These are phyloP conservation scores for Hypoxylon lenormandii DNA, from an alignment of 495 filamentous ascomycete species.

Conservation along the genomic window DNA sequence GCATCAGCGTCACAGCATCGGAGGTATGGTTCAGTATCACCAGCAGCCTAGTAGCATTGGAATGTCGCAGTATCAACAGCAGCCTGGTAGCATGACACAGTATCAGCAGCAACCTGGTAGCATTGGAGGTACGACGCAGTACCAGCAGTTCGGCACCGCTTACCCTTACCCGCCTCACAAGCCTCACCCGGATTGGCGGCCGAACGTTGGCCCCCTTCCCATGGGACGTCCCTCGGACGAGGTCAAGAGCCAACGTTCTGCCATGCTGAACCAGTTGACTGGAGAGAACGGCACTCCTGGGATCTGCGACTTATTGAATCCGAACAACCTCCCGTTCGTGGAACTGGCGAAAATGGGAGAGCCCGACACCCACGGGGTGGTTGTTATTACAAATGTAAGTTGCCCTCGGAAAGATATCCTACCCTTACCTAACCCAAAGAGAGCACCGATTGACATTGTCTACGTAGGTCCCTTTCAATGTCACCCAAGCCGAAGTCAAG, in stretches of 20 bases:
- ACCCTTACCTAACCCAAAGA: not conserved
- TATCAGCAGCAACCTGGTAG: too few relatives aligned
- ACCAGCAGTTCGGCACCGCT: too few relatives aligned
- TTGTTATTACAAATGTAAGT: conserved; percentile 56
- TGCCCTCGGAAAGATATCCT: not conserved
- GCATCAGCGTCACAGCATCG: too few relatives aligned
- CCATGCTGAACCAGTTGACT: conserved; percentile 48
- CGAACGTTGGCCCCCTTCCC: too few relatives aligned
- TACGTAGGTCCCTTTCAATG: conserved; percentile 73
- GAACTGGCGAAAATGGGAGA: conserved; percentile 38
- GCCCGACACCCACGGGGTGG: conserved; percentile 42
- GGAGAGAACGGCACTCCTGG: conserved; percentile 45
- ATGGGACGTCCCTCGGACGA: too few relatives aligned
- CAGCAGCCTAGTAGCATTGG: too few relatives aligned
- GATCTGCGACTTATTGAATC: conserved; percentile 48
- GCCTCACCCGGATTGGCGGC: too few relatives aligned
- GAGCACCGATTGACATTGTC: conserved; percentile 6
- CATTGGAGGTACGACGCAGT: too few relatives aligned
- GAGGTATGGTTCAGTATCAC: too few relatives aligned
- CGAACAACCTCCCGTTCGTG: conserved; percentile 58
- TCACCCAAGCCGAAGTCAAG: conserved; percentile 74
- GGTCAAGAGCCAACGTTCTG: conserved; percentile 36
- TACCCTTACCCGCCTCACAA: too few relatives aligned
- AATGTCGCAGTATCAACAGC: too few relatives aligned
- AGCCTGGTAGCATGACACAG: too few relatives aligned